Base-by-base conservation (phyloP, 371 early-diverging fungal genomes). In the Smittium mucronatum region DNA sequence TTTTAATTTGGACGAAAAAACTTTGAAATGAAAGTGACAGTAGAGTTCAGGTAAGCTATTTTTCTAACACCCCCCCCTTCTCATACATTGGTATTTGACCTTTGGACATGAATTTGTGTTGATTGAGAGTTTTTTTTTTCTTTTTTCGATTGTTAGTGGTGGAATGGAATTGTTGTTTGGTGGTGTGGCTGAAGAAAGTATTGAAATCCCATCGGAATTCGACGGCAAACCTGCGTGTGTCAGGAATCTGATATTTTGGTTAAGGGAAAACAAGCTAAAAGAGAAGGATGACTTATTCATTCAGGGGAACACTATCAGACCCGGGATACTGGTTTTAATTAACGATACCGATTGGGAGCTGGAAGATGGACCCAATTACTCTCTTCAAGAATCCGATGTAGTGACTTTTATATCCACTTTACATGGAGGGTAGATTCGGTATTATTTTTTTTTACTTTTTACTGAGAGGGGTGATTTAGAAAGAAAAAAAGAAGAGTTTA, bases 321-420 rank as follows among this genome's bases (percentile, higher is more conserved):
- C 97, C 1, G 98, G 98, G 16, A 93, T 96, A 69, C 81, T 98
- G 25, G 97, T 97, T 5, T 80, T 98, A 58, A 87, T 97, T 63
- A 98, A 98, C 71, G 93, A 93, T 57, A 84, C 86, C 1, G 98
- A 98, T 76, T 98, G 97, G 97, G 98, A 96, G 75, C 81, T 98
- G 47, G 93, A 92, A 75, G 96, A 93, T 34, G 92, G 90, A 72
- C 76, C 89, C 29, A 89, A 92, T 59, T 94, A 94, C 75, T 80
- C 82, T 69, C 70, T 95, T 60, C 72, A 88, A 71, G 82, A 89
- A 59, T 81, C 82, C 34, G 95, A 95, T 75, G 82, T 83, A 57
- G 88, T 97, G 63, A 88, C 91, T 31, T 96, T 98, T 77, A 95
- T 98, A 69, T 93, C 93, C 47, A 98, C 98, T 36, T 78, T 98